Conservation (phyloP, 1,284 basidiomycete species). For the Athelia sp. region DNA sequence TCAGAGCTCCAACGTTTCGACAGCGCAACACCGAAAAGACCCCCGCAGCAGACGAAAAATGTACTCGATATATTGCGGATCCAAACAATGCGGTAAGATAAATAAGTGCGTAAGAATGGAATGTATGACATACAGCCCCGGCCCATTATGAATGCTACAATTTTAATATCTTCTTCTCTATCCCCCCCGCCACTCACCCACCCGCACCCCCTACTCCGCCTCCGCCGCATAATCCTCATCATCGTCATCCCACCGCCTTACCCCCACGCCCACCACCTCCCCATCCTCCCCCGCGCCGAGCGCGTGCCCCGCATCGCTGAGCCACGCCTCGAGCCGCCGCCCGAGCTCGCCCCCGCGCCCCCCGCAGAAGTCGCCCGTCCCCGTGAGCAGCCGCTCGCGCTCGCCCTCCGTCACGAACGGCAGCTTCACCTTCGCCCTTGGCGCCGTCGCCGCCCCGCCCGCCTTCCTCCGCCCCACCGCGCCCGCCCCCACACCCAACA, state of each 20-base stretch:
- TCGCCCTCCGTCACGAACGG: constrained; percentile 51
- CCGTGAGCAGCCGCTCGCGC: constrained; percentile 60
- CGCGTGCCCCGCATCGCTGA: constrained; percentile 26
- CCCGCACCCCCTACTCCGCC: not conserved
- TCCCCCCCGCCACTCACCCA: too few relatives aligned
- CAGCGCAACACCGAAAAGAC: too few relatives aligned
- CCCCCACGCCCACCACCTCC: not conserved
- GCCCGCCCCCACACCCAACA: constrained; percentile 7
- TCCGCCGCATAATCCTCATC: not conserved
- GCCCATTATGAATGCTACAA: too few relatives aligned
- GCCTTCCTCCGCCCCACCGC: constrained; percentile 23
- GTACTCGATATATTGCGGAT: too few relatives aligned
- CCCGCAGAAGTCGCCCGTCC: constrained; percentile 68
- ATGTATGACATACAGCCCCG: too few relatives aligned
- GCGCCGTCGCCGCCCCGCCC: constrained; percentile 2
- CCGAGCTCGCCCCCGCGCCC: constrained; percentile 73
- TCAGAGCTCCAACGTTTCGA: too few relatives aligned
- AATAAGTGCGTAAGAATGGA: too few relatives aligned
- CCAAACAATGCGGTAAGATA: too few relatives aligned
- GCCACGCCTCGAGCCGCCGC: constrained; percentile 65
- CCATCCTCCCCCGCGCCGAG: not conserved
- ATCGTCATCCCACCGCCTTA: not conserved
- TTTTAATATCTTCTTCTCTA: too few relatives aligned
- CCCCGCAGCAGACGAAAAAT: too few relatives aligned
- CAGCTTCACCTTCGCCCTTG: constrained; percentile 19